phyloP scores from a whole-genome alignment of 306 rosid genomes.

The Boehmeria nivea region DNA sequence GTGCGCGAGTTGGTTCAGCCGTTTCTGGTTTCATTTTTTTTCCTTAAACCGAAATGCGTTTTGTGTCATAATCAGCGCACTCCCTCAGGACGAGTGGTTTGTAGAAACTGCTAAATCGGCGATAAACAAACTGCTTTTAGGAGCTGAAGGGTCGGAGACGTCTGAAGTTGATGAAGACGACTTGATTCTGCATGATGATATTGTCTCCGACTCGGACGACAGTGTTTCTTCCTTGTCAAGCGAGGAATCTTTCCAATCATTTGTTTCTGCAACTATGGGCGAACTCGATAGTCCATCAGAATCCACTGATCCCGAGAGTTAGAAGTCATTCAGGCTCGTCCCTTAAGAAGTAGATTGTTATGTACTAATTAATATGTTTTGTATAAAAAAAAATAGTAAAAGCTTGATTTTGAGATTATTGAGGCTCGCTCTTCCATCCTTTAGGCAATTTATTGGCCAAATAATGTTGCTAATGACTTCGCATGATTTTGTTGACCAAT shows the following conservation, averaged over 20 bases:
- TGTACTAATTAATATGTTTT: too few species aligned
- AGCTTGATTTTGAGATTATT: too few species aligned
- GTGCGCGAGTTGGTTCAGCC: neutral
- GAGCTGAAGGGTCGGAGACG: slow-evolving; percentile 70
- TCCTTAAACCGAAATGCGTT: slow-evolving; percentile 15
- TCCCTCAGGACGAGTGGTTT: slow-evolving; percentile 94
- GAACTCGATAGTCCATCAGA: slow-evolving; percentile 81
- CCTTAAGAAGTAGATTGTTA: neutral
- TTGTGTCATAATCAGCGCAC: slow-evolving; percentile 50
- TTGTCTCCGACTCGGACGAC: slow-evolving; percentile 54
- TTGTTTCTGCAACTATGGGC: slow-evolving; percentile 93
- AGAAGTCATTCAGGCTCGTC: neutral
- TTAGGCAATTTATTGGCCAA: too few species aligned
- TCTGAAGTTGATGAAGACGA: slow-evolving; percentile 77
- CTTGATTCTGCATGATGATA: slow-evolving; percentile 43
- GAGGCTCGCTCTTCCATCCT: too few species aligned
- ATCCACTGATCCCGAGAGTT: slow-evolving; percentile 43
- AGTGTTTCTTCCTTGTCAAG: slow-evolving; percentile 71
- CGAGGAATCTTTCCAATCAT: slow-evolving; percentile 64
- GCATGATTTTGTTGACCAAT: too few species aligned
- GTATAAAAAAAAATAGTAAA: too few species aligned
- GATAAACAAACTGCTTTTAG: slow-evolving; percentile 63
- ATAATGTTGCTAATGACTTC: too few species aligned
- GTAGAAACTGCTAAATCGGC: slow-evolving; percentile 86
- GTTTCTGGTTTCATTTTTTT: neutral